Evolutionary conservation across 495 filamentous ascomycete genomes (phyloP).

Genomic region (Tirmania nivea): DNA sequence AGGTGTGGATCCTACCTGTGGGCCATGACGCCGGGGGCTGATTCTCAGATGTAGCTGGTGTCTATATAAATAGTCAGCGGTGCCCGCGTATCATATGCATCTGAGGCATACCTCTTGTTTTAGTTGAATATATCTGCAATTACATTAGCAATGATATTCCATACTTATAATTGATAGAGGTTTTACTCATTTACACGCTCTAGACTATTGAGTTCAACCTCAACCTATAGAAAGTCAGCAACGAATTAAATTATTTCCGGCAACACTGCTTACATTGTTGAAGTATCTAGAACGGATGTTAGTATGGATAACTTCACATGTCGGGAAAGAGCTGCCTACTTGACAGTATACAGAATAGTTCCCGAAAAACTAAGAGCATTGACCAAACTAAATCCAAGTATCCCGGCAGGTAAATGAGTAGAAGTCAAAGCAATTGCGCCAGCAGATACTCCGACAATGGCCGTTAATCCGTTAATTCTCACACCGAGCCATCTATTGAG

Average conservation of each 20-base stretch:
- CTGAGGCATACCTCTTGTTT: constrained; percentile 21
- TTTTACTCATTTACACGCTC: constrained; percentile 29
- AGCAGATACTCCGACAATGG: constrained; percentile 21
- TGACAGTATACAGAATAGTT: constrained; percentile 8
- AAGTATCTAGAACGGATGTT: neutral
- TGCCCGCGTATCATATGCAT: constrained; percentile 10
- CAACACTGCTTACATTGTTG: neutral
- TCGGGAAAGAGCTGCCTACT: constrained; percentile 4
- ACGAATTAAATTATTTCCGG: no score
- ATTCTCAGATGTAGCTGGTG: constrained; percentile 16
- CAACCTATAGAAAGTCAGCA: constrained; percentile 1
- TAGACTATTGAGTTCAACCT: constrained; percentile 13
- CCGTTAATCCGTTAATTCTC: constrained; percentile 22
- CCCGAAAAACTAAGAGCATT: constrained; percentile 20
- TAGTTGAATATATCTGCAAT: constrained; percentile 21
- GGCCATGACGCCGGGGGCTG: constrained; percentile 26
- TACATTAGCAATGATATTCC: no score
- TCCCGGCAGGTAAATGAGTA: constrained; percentile 18
- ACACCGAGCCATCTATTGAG: constrained; percentile 25
- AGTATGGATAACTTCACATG: neutral
- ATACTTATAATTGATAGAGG: no score
- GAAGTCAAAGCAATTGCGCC: constrained; percentile 22
- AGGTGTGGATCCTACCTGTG: constrained; percentile 1
- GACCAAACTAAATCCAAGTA: constrained; percentile 24
- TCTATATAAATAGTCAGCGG: neutral